Conservation (phyloP, 371 early-diverging fungal species). For the Haplosporangium sp. region DNA sequence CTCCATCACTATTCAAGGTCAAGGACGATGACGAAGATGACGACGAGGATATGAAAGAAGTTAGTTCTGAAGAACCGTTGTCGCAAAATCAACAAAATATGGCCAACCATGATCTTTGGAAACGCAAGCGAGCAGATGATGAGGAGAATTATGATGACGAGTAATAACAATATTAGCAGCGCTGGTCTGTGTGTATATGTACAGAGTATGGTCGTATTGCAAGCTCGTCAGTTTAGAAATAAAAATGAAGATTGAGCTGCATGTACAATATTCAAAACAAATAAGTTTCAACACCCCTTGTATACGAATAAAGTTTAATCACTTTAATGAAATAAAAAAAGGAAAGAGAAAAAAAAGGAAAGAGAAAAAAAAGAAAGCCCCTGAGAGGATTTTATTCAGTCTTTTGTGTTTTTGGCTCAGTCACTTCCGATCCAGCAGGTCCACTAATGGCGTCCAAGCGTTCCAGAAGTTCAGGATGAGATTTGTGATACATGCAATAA, state of each 20-base stretch:
- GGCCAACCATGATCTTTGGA: constrained; percentile 51
- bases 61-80: constrained; percentile 14
- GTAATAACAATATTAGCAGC: not conserved
- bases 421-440: not conserved
- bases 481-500: constrained; percentile 94
- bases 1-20: constrained; percentile 52
- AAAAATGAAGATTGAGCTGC: not conserved
- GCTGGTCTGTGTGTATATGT: not conserved
- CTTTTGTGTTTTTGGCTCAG: too few species aligned
- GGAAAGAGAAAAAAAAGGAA: too few species aligned
- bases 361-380: too few species aligned
- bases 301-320: too few species aligned
- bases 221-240: not conserved
- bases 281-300: too few species aligned
- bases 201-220: not conserved
- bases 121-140: constrained; percentile 52
- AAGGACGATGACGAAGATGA: constrained; percentile 39
- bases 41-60: constrained; percentile 50
- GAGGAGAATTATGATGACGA: constrained; percentile 51
- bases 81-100: constrained; percentile 49
- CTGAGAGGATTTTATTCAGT: too few species aligned
- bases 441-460: constrained; percentile 78
- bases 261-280: not conserved
- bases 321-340: too few species aligned
- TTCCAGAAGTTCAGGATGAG: constrained; percentile 96